Evolutionary conservation across 441 rosid species (phyloP).

Genomic region (Syzygium malaccense): DNA sequence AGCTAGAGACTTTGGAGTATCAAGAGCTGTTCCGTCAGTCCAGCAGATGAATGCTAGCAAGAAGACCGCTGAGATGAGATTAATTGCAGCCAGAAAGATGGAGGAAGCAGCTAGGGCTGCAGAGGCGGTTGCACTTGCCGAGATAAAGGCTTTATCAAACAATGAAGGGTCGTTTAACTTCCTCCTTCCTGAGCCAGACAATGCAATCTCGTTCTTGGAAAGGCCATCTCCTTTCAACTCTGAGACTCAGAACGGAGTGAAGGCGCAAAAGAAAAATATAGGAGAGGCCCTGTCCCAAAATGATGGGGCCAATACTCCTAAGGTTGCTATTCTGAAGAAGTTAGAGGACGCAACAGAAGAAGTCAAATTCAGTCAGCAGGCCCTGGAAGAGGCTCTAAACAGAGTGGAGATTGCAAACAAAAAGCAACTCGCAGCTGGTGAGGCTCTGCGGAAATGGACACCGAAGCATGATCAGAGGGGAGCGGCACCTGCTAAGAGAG

Average conservation of each 20-base stretch:
- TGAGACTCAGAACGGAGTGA: conserved; percentile 13
- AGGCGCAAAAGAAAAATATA: conserved; percentile 13
- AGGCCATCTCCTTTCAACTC: conserved; percentile 34
- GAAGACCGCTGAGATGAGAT: conserved; percentile 71
- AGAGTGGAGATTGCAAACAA: conserved; percentile 61
- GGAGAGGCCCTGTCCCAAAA: conserved; percentile 17
- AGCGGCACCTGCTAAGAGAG: conserved; percentile 19
- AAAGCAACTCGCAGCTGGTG: conserved; percentile 72
- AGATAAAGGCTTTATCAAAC: conserved; percentile 46
- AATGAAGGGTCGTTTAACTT: conserved; percentile 32
- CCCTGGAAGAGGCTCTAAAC: conserved; percentile 62
- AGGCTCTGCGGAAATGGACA: conserved; percentile 61
- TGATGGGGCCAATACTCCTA: conserved; percentile 27
- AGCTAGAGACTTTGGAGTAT: conserved; percentile 18
- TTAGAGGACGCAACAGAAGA: conserved; percentile 73
- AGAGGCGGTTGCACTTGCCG: conserved; percentile 81
- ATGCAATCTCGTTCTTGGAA: background rate
- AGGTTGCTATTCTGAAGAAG: conserved; percentile 48
- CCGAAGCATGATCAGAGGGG: conserved; percentile 40
- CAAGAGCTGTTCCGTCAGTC: conserved; percentile 19
- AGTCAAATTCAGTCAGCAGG: conserved; percentile 63
- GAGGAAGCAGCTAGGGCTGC: conserved; percentile 96
- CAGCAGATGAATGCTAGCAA: conserved; percentile 33
- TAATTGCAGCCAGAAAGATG: conserved; percentile 90
- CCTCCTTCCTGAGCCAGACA: conserved; percentile 56